Evolutionary conservation across 495 filamentous ascomycete species (phyloP), one percentile per base, ranked within the genome.

Genomic region (Aspergillus cavernicola): DNA sequence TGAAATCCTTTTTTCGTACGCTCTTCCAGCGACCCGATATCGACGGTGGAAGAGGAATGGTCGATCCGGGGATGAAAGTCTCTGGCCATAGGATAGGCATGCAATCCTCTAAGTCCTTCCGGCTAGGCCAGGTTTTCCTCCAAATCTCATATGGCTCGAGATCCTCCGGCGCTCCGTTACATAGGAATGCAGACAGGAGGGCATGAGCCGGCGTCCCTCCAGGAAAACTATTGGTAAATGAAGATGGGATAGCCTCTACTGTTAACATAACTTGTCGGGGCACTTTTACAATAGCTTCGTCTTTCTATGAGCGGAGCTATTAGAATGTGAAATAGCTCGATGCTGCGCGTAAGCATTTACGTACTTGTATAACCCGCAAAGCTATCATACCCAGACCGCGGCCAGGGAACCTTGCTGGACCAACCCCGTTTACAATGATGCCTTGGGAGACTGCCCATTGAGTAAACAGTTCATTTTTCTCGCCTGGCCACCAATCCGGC

Each of bases 381-480:
- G 89, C 85, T 32, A 89, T 77, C 48, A 95, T 83, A 20, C 90
- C 89, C 10, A 92, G 69, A 7, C 90, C 89, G 20, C 85, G 75
- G 2, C 83, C 83, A 8, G 82, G 80, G 23, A 92, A 80, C 59
- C 61, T 71, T 15, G 67, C 75, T 31, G 85, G 80, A 15, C 64
- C 67, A 46, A 91, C 80, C 11, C 83, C 83, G 49, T 81, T 75
- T 35, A 84, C 71, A 3, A 72, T 65, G 37, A 90, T 71, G 9
- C 83, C 83, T 33, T 79, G 71, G 4, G 69, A 66, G 5, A 67
- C 66, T n/a, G 85, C 81, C 87, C 87, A 90, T 56, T 71, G 47
- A 6, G 81, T 70, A 43, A 89, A 83, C 2, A 72, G 68, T 36
- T 78, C 71, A 58, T 78, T 74, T 24, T 70, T 40, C 36, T 71